Conservation (phyloP, 2,329 filamentous ascomycete species). For the Penicillium decumbens region DNA sequence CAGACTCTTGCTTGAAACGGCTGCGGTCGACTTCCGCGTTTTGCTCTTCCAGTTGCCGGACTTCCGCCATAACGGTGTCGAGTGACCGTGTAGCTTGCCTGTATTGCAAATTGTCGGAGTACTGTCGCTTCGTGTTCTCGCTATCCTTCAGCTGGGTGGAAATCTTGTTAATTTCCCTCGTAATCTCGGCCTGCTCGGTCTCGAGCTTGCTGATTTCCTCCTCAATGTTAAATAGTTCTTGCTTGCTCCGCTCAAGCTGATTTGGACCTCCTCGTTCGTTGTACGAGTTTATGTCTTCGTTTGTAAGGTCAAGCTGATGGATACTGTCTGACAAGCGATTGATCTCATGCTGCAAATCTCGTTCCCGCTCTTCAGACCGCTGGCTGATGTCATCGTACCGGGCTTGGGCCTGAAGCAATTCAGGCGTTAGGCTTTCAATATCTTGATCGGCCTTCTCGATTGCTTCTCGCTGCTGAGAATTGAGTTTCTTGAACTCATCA, state of each 20-base stretch:
- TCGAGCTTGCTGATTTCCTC: slow-evolving; percentile 62
- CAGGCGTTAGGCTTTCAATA: slow-evolving; percentile 67
- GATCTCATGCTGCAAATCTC: slow-evolving; percentile 65
- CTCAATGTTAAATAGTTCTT: slow-evolving; percentile 65
- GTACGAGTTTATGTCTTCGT: slow-evolving; percentile 75
- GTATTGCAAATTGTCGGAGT: slow-evolving; percentile 82
- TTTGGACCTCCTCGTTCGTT: slow-evolving; percentile 67
- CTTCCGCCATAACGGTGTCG: slow-evolving; percentile 62
- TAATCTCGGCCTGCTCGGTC: slow-evolving; percentile 62
- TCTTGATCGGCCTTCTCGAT: slow-evolving; percentile 68
- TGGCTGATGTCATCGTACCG: slow-evolving; percentile 72
- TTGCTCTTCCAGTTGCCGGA: slow-evolving; percentile 68
- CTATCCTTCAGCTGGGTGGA: slow-evolving; percentile 73
- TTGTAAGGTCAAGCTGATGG: slow-evolving; percentile 69
- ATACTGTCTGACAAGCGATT: slow-evolving; percentile 68
- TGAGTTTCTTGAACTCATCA: slow-evolving; percentile 65
- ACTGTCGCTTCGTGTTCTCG: slow-evolving; percentile 77
- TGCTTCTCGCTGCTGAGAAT: slow-evolving; percentile 61
- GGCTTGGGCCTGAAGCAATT: slow-evolving; percentile 69
- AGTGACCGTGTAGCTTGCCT: slow-evolving; percentile 69
- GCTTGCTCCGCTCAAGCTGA: slow-evolving; percentile 65
- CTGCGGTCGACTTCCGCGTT: slow-evolving; percentile 80
- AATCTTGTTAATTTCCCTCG: slow-evolving; percentile 68
- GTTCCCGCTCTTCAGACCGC: slow-evolving; percentile 67
- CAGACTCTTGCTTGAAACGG: slow-evolving; percentile 66